phyloP scores from a whole-genome alignment of 129 eudicot species.

The Solidago caesia region DNA sequence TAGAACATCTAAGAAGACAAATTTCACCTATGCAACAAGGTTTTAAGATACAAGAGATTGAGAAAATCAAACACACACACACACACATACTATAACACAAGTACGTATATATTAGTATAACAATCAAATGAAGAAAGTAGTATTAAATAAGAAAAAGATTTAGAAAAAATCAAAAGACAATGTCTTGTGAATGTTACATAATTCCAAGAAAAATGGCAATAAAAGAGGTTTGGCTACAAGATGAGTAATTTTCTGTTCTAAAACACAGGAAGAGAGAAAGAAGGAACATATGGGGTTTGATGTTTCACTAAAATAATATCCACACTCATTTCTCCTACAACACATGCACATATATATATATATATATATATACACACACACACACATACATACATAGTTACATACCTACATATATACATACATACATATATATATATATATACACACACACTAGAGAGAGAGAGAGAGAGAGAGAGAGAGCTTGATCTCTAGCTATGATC shows the following conservation, averaged over 20 bases:
- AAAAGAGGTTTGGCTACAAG: constrained; percentile 22
- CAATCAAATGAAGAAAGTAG: not conserved
- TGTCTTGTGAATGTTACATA: constrained; percentile 16
- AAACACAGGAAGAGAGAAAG: constrained; percentile 31
- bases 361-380: not conserved
- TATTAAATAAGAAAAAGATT: not conserved
- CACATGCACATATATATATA: not conserved
- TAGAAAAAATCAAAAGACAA: constrained; percentile 27
- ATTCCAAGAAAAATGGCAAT: constrained; percentile 35
- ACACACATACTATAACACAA: not conserved
- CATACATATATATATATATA: not conserved
- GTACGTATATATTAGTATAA: not conserved
- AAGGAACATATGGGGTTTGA: constrained; percentile 26
- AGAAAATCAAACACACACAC: not conserved
- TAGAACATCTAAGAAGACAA: not conserved
- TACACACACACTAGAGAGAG: not conserved
- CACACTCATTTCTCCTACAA: constrained; percentile 18
- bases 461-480: constrained; percentile 3
- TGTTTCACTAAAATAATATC: constrained; percentile 18
- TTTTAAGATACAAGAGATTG: not conserved
- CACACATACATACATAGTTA: not conserved
- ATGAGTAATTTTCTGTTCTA: constrained; percentile 30
- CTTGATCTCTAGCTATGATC: not conserved
- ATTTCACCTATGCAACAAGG: not conserved
- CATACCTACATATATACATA: not conserved